Base-by-base conservation (phyloP, 2,329 filamentous ascomycete genomes). In the Leptodontidium sp. region DNA sequence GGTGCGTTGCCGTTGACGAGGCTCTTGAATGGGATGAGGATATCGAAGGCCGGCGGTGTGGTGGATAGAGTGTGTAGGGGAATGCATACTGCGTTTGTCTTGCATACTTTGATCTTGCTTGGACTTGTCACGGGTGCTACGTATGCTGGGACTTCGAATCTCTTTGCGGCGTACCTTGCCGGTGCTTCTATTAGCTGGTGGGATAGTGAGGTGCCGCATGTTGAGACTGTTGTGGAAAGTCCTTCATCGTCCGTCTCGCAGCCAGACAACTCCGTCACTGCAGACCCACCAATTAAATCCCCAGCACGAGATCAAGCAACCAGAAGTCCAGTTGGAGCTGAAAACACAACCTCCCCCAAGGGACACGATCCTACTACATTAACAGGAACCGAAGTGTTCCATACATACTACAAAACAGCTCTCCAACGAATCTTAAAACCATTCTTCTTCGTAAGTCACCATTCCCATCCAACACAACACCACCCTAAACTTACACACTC, bases 391-490 rank as follows among this genome's bases (percentile, higher is more conserved):
- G 29, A 6, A 5, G 43, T 77, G 64, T 80, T 76, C 59, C 70
- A 75, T 8, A 50, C 69, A 11, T 78, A 77, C 65, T 79, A 75
- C 49, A 65, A 71, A 9, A 62, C 71, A 6, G 24, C 66, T 4
- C 70, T 76, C n/a, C 65, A 83, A 1, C 78, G 77, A 17, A 81
- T 90, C 2, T 77, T 90, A 1, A 83, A 84, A 24, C 87, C 88
- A 0, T 82, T 90, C 65, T 90, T 90, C 76, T 90, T 90, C 75
- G 91, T 87, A 75, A 78, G 85, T 79, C 5, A 38, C 47, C 17
- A 1, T 8, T 14, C 47, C 0, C 8, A 14, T 50, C 3, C 2
- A 9, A 17, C 11, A 11, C 9, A 5, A 12, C 29, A 21, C 29
- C 2, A 63, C 58, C 11, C 17, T 24, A 50, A 21, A 45, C 4